Evolutionary conservation across 2,329 filamentous ascomycete species (phyloP).

Genomic region (Beauveria rudraprayagi): DNA sequence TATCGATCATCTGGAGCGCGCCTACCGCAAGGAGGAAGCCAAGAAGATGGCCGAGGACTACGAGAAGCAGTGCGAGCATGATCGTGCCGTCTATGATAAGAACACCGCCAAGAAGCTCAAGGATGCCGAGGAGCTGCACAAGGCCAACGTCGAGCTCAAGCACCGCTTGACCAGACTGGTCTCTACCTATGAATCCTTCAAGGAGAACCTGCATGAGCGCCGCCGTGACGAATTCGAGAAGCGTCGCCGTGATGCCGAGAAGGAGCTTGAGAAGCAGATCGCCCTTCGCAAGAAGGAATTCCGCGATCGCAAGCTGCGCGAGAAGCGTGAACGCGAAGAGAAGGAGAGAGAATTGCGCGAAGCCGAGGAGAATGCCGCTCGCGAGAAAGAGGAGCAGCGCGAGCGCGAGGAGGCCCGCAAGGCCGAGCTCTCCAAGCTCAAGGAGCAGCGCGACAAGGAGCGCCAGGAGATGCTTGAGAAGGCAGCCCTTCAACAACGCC

Average conservation of each 20-base stretch:
- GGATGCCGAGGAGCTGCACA: conserved; percentile 81
- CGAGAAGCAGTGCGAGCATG: conserved; percentile 68
- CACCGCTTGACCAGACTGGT: conserved; percentile 82
- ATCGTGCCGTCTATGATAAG: conserved; percentile 72
- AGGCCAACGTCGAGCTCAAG: conserved; percentile 86
- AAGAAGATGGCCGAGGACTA: conserved; percentile 89
- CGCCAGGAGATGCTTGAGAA: conserved; percentile 60
- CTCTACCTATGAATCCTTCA: conserved; percentile 76
- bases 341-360: conserved; percentile 70
- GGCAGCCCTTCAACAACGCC: conserved; percentile 63
- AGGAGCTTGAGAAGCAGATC: conserved; percentile 89
- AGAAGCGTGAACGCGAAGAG: conserved; percentile 80
- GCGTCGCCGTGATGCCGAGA: conserved; percentile 82
- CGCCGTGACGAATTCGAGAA: conserved; percentile 94
- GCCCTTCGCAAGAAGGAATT: conserved; percentile 79
- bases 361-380: conserved; percentile 73
- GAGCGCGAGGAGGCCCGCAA: conserved; percentile 73
- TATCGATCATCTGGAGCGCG: conserved; percentile 93
- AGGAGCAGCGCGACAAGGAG: conserved; percentile 58
- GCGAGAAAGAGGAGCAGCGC: conserved; percentile 80
- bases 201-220: conserved; percentile 71
- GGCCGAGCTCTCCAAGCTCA: conserved; percentile 57
- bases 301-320: conserved; percentile 71
- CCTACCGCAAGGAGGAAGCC: conserved; percentile 88
- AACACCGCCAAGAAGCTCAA: conserved; percentile 68